Percentiles rank a stretch among this genome's conserved stretches.
These are phyloP conservation scores for Polysphondylium violaceum DNA, from an alignment of 78 protist species.

Conservation along the genomic window DNA sequence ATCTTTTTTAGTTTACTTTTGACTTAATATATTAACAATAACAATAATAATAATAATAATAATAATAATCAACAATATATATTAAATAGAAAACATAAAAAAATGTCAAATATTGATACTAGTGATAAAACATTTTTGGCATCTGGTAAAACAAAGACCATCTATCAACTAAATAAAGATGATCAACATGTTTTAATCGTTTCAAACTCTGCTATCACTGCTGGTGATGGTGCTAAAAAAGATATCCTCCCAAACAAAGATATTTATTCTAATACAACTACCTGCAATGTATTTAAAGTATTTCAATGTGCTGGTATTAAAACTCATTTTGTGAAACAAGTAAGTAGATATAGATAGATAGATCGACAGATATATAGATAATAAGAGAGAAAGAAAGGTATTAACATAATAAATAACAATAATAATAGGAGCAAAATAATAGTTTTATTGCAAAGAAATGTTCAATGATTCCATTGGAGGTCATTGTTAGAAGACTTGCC, in stretches of 20 bases:
- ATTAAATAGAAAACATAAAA: no score
- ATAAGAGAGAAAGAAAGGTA: background rate
- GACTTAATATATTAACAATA: no score
- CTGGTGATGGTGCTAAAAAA: slow-evolving; percentile 81
- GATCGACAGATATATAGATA: background rate
- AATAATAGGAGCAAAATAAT: slow-evolving; percentile 28
- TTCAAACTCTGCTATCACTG: slow-evolving; percentile 73
- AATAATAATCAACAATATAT: no score
- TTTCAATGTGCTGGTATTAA: slow-evolving; percentile 49
- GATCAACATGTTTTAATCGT: slow-evolving; percentile 69
- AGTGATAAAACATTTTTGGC: slow-evolving; percentile 53
- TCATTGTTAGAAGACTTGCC: slow-evolving; percentile 70
- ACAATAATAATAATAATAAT: no score
- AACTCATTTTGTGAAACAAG: slow-evolving; percentile 53
- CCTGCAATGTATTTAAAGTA: slow-evolving; percentile 41
- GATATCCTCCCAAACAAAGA: slow-evolving; percentile 62
- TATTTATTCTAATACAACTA: slow-evolving; percentile 45
- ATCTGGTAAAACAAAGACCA: slow-evolving; percentile 62
- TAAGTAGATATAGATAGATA: slow-evolving; percentile 3
- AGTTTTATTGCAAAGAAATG: slow-evolving; percentile 69
- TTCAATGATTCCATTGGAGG: slow-evolving; percentile 79
- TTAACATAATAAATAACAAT: background rate
- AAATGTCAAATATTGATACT: slow-evolving; percentile 6
- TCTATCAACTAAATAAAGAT: slow-evolving; percentile 46
- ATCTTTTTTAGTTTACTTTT: no score